phyloP scores from a whole-genome alignment of 106 monocot genomes.

The Apostasia ramifera region DNA sequence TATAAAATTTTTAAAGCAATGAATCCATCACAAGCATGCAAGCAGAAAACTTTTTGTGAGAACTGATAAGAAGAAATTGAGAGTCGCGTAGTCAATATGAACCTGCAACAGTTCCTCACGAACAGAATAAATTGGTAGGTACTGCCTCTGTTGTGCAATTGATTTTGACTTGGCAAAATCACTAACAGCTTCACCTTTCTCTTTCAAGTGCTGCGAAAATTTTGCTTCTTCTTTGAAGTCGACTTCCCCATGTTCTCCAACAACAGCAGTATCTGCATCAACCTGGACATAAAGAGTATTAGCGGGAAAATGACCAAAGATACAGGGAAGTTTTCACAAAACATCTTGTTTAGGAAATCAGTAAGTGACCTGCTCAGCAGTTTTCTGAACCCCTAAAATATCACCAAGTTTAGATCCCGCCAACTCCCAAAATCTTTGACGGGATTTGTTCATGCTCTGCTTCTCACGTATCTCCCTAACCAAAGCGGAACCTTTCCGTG shows the following conservation, averaged over 20 bases:
- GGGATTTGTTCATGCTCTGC: constrained; percentile 95
- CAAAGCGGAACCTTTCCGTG: constrained; percentile 88
- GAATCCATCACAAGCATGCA: too few species aligned
- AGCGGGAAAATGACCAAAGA: neutral
- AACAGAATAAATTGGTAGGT: constrained; percentile 87
- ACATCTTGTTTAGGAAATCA: too few species aligned
- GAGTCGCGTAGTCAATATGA: constrained; percentile 3
- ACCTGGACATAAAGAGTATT: constrained; percentile 32
- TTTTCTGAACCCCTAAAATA: constrained; percentile 90
- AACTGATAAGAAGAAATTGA: too few species aligned
- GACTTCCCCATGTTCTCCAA: constrained; percentile 79
- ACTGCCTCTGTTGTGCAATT: constrained; percentile 69
- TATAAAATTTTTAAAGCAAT: too few species aligned
- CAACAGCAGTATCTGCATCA: constrained; percentile 89
- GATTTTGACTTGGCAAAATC: constrained; percentile 91
- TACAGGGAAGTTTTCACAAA: too few species aligned
- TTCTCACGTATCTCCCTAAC: constrained; percentile 97
- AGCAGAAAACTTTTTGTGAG: too few species aligned
- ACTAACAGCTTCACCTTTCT: constrained; percentile 81
- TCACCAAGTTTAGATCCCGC: constrained; percentile 97
- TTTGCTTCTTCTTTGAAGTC: constrained; percentile 87
- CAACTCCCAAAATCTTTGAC: constrained; percentile 96
- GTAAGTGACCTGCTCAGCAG: constrained; percentile 71
- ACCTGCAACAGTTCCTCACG: constrained; percentile 88
- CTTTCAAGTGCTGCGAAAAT: constrained; percentile 80